Base-by-base conservation (phyloP, 2,329 filamentous ascomycete species). In the Helotiales sp. region DNA sequence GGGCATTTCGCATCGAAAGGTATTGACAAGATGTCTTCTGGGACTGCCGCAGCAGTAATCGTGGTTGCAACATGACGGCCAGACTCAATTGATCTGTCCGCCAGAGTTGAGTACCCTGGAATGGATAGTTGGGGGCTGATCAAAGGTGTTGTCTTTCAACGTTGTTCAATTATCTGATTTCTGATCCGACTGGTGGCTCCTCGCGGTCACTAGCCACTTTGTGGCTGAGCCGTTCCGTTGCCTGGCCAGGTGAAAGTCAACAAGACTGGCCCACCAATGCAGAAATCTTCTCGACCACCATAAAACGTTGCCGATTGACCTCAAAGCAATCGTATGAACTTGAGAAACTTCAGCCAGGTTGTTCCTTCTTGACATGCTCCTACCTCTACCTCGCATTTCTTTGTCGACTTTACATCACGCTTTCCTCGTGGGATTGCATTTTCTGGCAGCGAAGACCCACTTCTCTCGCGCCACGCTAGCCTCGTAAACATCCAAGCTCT, bases 11-110 rank as follows among this genome's bases (percentile, higher is more conserved):
- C 75, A 70, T 86, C 77, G 76, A 80, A 81, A 78, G 78, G 79
- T 71, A 81, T 83, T 70, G 82, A 78, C 72, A 82, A 78, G 76
- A 80, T 80, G 78, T 82, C 79, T 77, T 80, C 64, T 70, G 71
- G 59, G 74, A 76, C 70, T 73, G 73, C 71, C 75, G 81, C 74
- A 85, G 82, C 75, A 86, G 84, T 80, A 91, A 80, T 79, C 89
- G 86, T 72, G 88, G 85, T 79, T 91, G 89, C 70, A 92, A 80
- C 89, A 93, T 92, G 47, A 30, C 65, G 40, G 32, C 13, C 63
- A 67, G 61, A 60, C 11, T 55, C 72, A 73, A 73, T 75, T 71
- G 70, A 59, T 28, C 66, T 68, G 63, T 68, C 45, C 40, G 47
- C 61, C 63, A 55, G 37, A 32, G 24, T 43, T 37, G 30, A n/a